Evolutionary conservation across 257 asterid genomes (phyloP).

Genomic region (Solanum rostratum): DNA sequence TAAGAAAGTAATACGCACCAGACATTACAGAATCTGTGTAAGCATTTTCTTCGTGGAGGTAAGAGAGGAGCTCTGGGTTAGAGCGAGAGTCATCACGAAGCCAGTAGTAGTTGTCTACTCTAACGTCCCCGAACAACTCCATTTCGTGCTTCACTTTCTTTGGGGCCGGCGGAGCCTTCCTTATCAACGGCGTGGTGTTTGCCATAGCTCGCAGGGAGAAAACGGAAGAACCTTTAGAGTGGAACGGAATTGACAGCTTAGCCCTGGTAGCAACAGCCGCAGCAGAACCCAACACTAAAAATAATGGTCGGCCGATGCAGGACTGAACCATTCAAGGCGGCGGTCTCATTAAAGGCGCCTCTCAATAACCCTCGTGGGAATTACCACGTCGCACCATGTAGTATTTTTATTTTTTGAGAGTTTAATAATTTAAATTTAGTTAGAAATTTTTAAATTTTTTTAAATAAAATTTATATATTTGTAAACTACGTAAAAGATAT

Average conservation of each 20-base stretch:
- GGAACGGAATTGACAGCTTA: neutral
- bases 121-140: slow-evolving; percentile 89
- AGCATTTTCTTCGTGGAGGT: slow-evolving; percentile 67
- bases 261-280: neutral
- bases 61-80: slow-evolving; percentile 41
- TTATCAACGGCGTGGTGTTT: neutral
- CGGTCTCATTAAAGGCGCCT: neutral
- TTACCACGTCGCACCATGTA: no score
- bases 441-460: no score
- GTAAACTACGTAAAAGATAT: no score
- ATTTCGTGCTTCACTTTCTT: slow-evolving; percentile 74
- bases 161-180: slow-evolving; percentile 42
- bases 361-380: neutral
- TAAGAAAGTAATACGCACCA: slow-evolving; percentile 30
- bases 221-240: neutral
- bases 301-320: neutral
- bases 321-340: neutral
- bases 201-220: neutral
- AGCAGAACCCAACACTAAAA: neutral
- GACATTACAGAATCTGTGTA: slow-evolving; percentile 58
- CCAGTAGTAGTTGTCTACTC: slow-evolving; percentile 85
- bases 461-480: no score
- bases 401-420: no score
- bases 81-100: slow-evolving; percentile 92
- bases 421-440: no score